These are phyloP conservation scores for Saussurea involucrata DNA, from an alignment of 129 eudicot species.

Conservation along the genomic window DNA sequence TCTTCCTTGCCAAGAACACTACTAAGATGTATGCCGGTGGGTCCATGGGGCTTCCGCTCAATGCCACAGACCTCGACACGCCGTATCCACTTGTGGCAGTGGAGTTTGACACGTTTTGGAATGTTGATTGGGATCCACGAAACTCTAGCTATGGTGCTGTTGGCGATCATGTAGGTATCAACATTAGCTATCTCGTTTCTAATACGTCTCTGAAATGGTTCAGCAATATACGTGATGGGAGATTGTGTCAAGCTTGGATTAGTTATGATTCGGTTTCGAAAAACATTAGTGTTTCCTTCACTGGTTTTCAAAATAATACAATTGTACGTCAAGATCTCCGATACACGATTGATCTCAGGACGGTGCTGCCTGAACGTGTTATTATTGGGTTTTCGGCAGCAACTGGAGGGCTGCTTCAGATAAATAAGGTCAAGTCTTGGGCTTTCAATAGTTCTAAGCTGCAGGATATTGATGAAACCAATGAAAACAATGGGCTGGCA, in stretches of 20 bases:
- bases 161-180: slow-evolving; percentile 41
- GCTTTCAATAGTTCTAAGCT: slow-evolving; percentile 25
- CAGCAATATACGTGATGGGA: slow-evolving; percentile 27
- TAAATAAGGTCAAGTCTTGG: too few relatives aligned
- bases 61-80: background rate
- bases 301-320: too few relatives aligned
- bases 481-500: too few relatives aligned
- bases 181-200: slow-evolving; percentile 33
- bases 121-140: slow-evolving; percentile 24
- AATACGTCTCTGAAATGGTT: slow-evolving; percentile 20
- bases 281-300: too few relatives aligned
- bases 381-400: too few relatives aligned
- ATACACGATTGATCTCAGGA: too few relatives aligned
- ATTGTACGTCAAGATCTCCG: too few relatives aligned
- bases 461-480: background rate
- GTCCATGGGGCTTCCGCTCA: slow-evolving; percentile 21
- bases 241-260: slow-evolving; percentile 39
- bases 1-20: slow-evolving; percentile 27
- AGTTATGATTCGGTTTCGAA: too few relatives aligned
- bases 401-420: too few relatives aligned
- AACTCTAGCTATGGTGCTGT: background rate
- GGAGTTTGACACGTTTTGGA: slow-evolving; percentile 44
- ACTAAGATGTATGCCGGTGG: slow-evolving; percentile 1
- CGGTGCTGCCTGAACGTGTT: too few relatives aligned
- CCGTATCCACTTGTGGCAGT: slow-evolving; percentile 37